A percentile compares a stretch with the other conserved stretches of the same genome.
These are phyloP conservation scores for Coniophora puteana DNA, from an alignment of 1,284 basidiomycete genomes.

Conservation along the genomic window DNA sequence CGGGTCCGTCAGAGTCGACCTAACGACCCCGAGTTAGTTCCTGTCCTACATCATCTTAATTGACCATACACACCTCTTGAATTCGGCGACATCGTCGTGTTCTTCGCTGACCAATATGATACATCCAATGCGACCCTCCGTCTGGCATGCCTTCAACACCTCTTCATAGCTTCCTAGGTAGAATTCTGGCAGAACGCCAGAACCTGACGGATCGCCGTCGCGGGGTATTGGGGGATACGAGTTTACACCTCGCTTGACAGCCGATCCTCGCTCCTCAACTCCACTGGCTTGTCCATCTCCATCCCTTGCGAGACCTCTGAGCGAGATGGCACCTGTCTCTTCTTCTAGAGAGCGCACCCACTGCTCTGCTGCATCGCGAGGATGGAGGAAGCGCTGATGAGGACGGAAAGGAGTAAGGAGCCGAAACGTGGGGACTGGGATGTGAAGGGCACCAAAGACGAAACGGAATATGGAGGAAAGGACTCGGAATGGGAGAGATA, in stretches of 20 bases:
- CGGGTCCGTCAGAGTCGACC: conserved; percentile 74
- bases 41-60: not conserved
- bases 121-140: conserved; percentile 72
- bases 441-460: conserved; percentile 47
- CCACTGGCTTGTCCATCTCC: conserved; percentile 39
- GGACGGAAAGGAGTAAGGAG: conserved; percentile 36
- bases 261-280: conserved; percentile 21
- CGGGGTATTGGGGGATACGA: conserved; percentile 20
- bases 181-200: conserved; percentile 77
- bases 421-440: conserved; percentile 44
- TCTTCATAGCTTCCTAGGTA: conserved; percentile 81
- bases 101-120: conserved; percentile 87
- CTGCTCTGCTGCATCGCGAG: conserved; percentile 55
- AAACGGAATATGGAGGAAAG: conserved; percentile 51
- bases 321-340: conserved; percentile 68
- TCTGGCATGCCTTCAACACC: conserved; percentile 67
- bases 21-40: conserved; percentile 21
- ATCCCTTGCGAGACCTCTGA: conserved; percentile 30
- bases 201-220: conserved; percentile 33
- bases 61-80: conserved; percentile 61
- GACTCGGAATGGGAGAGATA: conserved; percentile 45
- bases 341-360: conserved; percentile 79
- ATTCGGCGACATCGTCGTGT: conserved; percentile 85
- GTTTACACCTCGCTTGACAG: conserved; percentile 18
- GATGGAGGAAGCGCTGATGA: conserved; percentile 31